A percentile compares a stretch with the other conserved stretches of the same genome.
phyloP scores from a whole-genome alignment of 2,329 filamentous ascomycete genomes.

The Elsinoe arachidis region DNA sequence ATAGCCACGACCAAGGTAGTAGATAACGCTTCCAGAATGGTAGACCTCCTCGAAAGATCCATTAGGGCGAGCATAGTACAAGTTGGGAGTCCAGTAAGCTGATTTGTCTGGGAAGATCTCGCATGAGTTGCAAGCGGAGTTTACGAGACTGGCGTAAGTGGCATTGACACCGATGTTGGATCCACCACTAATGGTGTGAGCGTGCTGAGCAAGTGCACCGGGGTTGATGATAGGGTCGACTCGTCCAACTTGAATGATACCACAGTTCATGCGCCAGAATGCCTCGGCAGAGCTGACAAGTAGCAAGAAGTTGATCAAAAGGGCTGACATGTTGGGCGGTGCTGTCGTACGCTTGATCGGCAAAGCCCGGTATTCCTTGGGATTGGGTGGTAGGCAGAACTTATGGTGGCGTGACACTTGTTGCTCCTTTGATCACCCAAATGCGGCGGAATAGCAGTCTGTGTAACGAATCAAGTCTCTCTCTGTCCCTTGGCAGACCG shows the following conservation, averaged over 20 bases:
- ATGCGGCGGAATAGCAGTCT: not conserved
- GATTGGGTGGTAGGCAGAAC: not conserved
- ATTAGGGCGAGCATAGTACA: constrained; percentile 30
- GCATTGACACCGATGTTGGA: constrained; percentile 24
- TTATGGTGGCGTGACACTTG: not conserved
- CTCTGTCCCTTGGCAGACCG: not conserved
- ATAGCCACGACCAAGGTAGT: constrained; percentile 24
- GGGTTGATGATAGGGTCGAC: constrained; percentile 30
- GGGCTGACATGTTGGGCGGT: constrained; percentile 10
- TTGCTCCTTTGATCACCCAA: not conserved
- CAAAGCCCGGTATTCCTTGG: not conserved
- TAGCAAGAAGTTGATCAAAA: constrained; percentile 7
- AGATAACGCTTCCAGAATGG: constrained; percentile 22
- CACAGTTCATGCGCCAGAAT: constrained; percentile 31
- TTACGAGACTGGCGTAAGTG: constrained; percentile 18
- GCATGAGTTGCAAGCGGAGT: constrained; percentile 24
- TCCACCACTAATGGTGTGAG: constrained; percentile 27
- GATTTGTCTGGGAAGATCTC: constrained; percentile 29
- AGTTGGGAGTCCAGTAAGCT: constrained; percentile 30
- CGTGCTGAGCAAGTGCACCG: constrained; percentile 25
- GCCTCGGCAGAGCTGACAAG: constrained; percentile 20
- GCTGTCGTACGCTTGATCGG: not conserved
- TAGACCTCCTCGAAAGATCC: constrained; percentile 27
- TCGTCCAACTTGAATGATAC: constrained; percentile 27
- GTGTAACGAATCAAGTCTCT: not conserved